Evolutionary conservation across 75 land plant species (phyloP).

Genomic region (Selaginella moellendorffii): DNA sequence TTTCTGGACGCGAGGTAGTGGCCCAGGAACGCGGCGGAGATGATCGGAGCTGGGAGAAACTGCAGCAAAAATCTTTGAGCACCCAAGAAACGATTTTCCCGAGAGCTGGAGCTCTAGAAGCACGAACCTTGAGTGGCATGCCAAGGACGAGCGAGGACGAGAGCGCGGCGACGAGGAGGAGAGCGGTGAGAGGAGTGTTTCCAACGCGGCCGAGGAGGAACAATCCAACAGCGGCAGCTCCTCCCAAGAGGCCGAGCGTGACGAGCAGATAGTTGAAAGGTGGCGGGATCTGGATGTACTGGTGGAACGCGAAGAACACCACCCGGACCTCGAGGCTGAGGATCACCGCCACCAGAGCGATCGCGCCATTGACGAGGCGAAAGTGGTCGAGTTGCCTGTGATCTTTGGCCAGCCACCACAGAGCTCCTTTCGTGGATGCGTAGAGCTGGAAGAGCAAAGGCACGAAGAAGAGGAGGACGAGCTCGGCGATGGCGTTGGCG

Average conservation of each 20-base stretch:
- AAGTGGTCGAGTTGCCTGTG: slow-evolving; percentile 44
- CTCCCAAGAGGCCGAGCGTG: slow-evolving; percentile 68
- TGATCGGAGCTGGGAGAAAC: slow-evolving; percentile 73
- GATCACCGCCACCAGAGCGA: slow-evolving; percentile 57
- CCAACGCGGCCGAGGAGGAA: slow-evolving; percentile 59
- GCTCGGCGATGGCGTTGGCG: slow-evolving; percentile 38
- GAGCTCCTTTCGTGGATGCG: slow-evolving; percentile 66
- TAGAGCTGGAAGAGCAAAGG: slow-evolving; percentile 82
- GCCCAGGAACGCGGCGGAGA: slow-evolving; percentile 66
- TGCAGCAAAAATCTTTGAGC: slow-evolving; percentile 25
- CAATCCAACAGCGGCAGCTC: slow-evolving; percentile 53
- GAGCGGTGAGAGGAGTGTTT: slow-evolving; percentile 48
- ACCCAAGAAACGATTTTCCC: too few relatives aligned
- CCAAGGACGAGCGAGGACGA: slow-evolving; percentile 78
- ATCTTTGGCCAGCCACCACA: slow-evolving; percentile 76
- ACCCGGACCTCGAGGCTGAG: slow-evolving; percentile 87
- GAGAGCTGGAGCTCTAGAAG: background rate
- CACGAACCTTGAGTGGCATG: slow-evolving; percentile 60
- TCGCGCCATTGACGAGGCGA: slow-evolving; percentile 74
- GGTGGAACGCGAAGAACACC: slow-evolving; percentile 70
- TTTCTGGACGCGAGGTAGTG: slow-evolving; percentile 72
- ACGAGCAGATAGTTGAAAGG: slow-evolving; percentile 86
- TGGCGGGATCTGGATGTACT: slow-evolving; percentile 75
- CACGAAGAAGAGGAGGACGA: slow-evolving; percentile 73
- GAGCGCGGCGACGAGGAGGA: slow-evolving; percentile 48